Conservation (phyloP, 805 yeast species). For the Candida yuanshanica region DNA sequence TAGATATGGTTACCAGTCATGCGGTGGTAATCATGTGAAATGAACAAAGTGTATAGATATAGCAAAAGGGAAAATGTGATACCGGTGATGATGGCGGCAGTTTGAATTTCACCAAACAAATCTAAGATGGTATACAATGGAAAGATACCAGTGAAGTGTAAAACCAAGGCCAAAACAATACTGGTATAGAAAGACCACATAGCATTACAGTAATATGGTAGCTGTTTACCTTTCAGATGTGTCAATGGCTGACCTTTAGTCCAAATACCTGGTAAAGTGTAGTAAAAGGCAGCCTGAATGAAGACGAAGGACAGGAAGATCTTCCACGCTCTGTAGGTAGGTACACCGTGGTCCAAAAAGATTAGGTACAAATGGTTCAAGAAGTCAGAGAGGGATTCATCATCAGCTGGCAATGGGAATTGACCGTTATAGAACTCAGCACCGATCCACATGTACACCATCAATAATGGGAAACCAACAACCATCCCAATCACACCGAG, state of each 20-base stretch:
- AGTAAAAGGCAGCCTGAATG: conserved; percentile 69
- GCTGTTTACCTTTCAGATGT: conserved; percentile 72
- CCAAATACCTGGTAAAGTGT: conserved; percentile 88
- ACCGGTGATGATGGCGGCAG: conserved; percentile 82
- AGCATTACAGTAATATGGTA: conserved; percentile 93
- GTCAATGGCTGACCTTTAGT: conserved; percentile 90
- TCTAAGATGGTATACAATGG: conserved; percentile 71
- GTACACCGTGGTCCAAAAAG: conserved; percentile 50
- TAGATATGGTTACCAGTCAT: conserved; percentile 89
- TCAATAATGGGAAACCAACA: conserved; percentile 83
- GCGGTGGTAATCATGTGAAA: conserved; percentile 75
- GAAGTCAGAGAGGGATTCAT: conserved; percentile 43
- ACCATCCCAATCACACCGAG: conserved; percentile 88
- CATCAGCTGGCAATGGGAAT: conserved; percentile 61
- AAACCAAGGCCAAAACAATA: conserved; percentile 45
- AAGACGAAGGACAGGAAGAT: conserved; percentile 67
- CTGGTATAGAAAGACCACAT: conserved; percentile 75
- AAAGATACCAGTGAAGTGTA: conserved; percentile 75
- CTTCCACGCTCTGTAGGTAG: conserved; percentile 56
- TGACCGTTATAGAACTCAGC: conserved; percentile 74
- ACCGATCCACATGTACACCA: conserved; percentile 96
- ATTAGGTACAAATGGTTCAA: conserved; percentile 37
- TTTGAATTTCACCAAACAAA: conserved; percentile 86
- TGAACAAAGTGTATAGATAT: conserved; percentile 59
- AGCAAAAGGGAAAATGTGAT: conserved; percentile 59